Conservation (phyloP, 257 asterid species). For the Perilla frutescens region DNA sequence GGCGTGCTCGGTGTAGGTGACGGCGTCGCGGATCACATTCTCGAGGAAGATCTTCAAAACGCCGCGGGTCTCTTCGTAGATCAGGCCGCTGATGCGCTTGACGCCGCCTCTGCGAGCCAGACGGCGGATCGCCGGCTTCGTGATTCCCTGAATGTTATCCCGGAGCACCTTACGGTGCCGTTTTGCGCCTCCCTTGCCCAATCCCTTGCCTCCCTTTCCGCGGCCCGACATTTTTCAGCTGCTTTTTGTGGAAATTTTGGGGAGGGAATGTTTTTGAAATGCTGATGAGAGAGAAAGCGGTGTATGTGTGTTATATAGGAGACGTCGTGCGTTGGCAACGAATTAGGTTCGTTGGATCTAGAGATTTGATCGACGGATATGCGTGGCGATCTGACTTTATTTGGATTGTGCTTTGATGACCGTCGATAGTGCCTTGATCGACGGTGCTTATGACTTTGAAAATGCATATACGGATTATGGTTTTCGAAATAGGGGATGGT, state of each 20-base stretch:
- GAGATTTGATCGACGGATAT: constrained; percentile 17
- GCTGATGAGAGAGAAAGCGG: not conserved
- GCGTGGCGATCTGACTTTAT: not conserved
- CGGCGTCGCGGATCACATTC: constrained; percentile 49
- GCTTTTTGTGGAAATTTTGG: not conserved
- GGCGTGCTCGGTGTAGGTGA: constrained; percentile 48
- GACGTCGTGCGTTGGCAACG: not conserved
- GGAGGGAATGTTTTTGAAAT: not conserved
- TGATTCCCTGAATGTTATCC: constrained; percentile 48
- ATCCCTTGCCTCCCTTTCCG: constrained; percentile 43
- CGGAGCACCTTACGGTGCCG: constrained; percentile 58
- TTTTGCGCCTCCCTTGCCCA: constrained; percentile 61
- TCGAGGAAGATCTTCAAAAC: constrained; percentile 47
- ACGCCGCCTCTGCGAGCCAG: constrained; percentile 64
- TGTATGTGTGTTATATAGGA: constrained; percentile 6
- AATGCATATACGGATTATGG: not conserved
- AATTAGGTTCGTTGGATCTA: constrained; percentile 18
- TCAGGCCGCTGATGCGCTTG: constrained; percentile 65
- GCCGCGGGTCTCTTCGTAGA: constrained; percentile 50
- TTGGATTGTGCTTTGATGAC: not conserved
- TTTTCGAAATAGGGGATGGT: not conserved
- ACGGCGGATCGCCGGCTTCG: constrained; percentile 62
- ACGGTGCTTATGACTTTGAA: not conserved
- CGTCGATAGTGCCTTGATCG: constrained; percentile 31
- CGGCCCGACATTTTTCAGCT: constrained; percentile 50